Base-by-base conservation (phyloP, 225 moss, liverwort and hornwort genomes). In the Takakia lepidozioides region DNA sequence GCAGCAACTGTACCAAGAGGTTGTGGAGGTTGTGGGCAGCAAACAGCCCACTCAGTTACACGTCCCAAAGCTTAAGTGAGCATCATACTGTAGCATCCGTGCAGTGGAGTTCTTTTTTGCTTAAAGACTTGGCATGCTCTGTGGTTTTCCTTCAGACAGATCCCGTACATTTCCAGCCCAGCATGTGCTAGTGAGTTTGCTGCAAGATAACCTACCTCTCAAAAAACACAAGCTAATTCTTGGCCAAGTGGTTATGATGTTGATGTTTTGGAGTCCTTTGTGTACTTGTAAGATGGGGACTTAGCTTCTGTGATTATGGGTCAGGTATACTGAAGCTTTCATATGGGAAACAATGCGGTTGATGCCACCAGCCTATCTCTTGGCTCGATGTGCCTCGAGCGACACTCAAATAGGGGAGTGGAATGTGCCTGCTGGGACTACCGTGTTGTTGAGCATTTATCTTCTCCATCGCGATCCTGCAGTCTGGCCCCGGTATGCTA, bases 301-400 rank as follows among this genome's bases (percentile, higher is more conserved):
- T n/a, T n/a, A n/a, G n/a, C n/a, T n/a, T n/a, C n/a, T n/a, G n/a
- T n/a, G n/a, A n/a, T 25, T 40, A 16, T 52, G 52, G 28, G 18
- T 8, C 72, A 85, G 85, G 61, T 89, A 85, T 14, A 60, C 85
- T 43, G 85, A 88, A 53, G 66, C 80, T 16, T 71, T 82, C 13
- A 77, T 83, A 25, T 83, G 85, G 82, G 89, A 89, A 58, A 89
- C 74, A 1, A 55, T 89, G 67, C 60, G 82, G 41, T 66, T 85
- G 55, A 80, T 74, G 82, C 82, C 85, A 21, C 80, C 82, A 50
- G 82, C 82, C 2, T 82, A 80, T 60, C 45, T 80, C 36, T 82
- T 86, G 17, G 85, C 83, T 63, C 73, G 83, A 68, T 85, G 85
- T 60, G 85, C 85, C 37, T 66, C 59, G 60, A 60, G 60, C 42